phyloP scores from a whole-genome alignment of 2,329 filamentous ascomycete genomes.

The Cladosporium sphaerospermum region DNA sequence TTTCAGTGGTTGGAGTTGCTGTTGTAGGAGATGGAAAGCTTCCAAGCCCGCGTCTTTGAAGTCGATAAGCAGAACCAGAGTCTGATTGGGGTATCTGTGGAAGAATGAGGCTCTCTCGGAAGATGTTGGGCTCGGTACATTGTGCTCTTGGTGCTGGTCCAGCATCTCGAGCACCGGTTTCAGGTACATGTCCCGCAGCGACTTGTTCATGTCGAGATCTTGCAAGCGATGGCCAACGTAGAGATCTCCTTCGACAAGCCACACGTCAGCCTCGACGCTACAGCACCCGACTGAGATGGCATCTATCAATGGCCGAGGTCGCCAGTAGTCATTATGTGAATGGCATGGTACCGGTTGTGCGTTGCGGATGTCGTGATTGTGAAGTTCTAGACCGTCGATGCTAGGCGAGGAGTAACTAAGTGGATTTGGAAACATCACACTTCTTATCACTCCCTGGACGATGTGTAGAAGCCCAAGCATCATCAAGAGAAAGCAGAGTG shows the following conservation, averaged over 20 bases:
- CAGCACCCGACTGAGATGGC: conserved; percentile 54
- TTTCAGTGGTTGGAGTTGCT: conserved; percentile 54
- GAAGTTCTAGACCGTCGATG: too few relatives aligned
- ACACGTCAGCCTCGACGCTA: conserved; percentile 64
- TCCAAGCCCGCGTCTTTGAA: conserved; percentile 54
- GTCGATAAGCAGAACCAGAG: conserved; percentile 61
- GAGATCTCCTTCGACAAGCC: conserved; percentile 52
- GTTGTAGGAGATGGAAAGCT: conserved; percentile 49
- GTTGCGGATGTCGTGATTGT: too few relatives aligned
- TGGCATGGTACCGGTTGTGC: conserved; percentile 55
- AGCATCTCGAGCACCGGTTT: conserved; percentile 58
- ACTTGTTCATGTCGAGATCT: conserved; percentile 49
- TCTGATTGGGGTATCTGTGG: conserved; percentile 33
- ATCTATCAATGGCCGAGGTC: conserved; percentile 55
- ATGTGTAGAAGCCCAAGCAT: too few relatives aligned
- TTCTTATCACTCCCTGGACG: too few relatives aligned
- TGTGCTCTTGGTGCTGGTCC: conserved; percentile 35
- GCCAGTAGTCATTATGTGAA: conserved; percentile 68
- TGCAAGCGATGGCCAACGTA: conserved; percentile 58
- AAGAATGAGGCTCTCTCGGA: too few relatives aligned
- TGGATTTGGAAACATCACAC: too few relatives aligned
- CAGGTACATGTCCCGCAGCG: conserved; percentile 58
- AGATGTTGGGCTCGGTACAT: too few relatives aligned
- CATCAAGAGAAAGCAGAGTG: too few relatives aligned
- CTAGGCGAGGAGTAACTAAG: too few relatives aligned